Evolutionary conservation across 2,329 filamentous ascomycete genomes (phyloP).

Genomic region (Aspergillus spinulosporus): DNA sequence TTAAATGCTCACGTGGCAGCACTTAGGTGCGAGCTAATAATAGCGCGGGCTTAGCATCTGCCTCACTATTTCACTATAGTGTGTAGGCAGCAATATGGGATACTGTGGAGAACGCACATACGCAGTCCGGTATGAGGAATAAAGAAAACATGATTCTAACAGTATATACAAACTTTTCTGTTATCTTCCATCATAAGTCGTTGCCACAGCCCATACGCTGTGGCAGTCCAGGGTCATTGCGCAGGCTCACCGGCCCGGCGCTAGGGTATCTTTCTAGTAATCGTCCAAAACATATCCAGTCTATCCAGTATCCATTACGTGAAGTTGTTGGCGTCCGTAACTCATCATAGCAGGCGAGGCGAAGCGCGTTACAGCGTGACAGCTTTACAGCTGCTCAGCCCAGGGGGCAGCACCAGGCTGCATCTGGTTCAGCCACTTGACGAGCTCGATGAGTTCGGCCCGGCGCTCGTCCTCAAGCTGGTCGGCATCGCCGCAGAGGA

Average conservation of each 20-base stretch:
- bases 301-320: constrained; percentile 11
- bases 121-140: too few relatives aligned
- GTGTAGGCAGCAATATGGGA: too few relatives aligned
- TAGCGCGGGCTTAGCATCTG: constrained; percentile 6
- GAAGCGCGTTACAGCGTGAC: neutral
- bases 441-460: constrained; percentile 48
- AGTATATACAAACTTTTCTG: constrained; percentile 26
- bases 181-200: constrained; percentile 31
- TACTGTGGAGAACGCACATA: too few relatives aligned
- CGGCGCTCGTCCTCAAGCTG: constrained; percentile 52
- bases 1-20: neutral
- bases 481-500: constrained; percentile 46
- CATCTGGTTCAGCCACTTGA: constrained; percentile 51
- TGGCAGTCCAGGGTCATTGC: constrained; percentile 14
- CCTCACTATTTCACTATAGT: too few relatives aligned
- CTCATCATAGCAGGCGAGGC: constrained; percentile 20
- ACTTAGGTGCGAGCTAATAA: neutral
- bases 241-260: constrained; percentile 11
- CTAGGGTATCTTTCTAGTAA: constrained; percentile 24
- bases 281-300: constrained; percentile 19
- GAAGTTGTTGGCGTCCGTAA: constrained; percentile 7
- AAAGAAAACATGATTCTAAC: constrained; percentile 3
- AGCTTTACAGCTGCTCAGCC: constrained; percentile 38
- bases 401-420: constrained; percentile 43
- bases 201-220: constrained; percentile 25